Conservation (phyloP, 2,329 filamentous ascomycete species). For the Hypoxylon sp. region DNA sequence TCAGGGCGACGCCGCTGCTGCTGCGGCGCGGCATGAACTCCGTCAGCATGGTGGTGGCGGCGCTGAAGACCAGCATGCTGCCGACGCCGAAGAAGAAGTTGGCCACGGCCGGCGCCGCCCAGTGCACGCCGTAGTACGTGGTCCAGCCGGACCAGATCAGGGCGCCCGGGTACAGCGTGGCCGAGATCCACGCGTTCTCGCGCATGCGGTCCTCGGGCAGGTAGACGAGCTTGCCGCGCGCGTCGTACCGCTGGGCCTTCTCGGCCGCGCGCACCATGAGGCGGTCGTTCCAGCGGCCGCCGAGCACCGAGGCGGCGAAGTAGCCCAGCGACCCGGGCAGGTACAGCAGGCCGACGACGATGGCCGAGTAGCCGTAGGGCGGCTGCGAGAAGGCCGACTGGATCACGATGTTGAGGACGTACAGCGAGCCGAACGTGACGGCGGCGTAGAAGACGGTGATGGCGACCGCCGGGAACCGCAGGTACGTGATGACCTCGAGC, state of each 20-base stretch:
- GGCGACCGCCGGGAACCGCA: conserved; percentile 79
- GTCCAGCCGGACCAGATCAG: conserved; percentile 85
- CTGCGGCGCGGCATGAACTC: conserved; percentile 82
- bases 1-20: conserved; percentile 79
- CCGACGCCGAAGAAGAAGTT: conserved; percentile 81
- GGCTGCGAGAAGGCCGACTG: conserved; percentile 73
- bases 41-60: conserved; percentile 83
- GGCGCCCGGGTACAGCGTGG: conserved; percentile 75
- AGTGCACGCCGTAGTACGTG: conserved; percentile 71
- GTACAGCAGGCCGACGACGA: conserved; percentile 81
- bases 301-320: conserved; percentile 73
- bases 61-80: conserved; percentile 82
- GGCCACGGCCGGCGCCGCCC: conserved; percentile 71
- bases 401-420: conserved; percentile 81
- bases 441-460: conserved; percentile 80
- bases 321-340: conserved; percentile 82
- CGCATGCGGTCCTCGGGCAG: conserved; percentile 84
- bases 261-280: conserved; percentile 83
- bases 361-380: conserved; percentile 76
- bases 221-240: conserved; percentile 72
- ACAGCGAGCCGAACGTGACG: conserved; percentile 80
- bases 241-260: conserved; percentile 76
- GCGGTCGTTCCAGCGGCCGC: conserved; percentile 80
- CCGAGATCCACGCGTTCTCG: conserved; percentile 83
- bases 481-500: conserved; percentile 74